Base-by-base conservation (phyloP, 1,139 yeast species). In the Candida glucosophila region DNA sequence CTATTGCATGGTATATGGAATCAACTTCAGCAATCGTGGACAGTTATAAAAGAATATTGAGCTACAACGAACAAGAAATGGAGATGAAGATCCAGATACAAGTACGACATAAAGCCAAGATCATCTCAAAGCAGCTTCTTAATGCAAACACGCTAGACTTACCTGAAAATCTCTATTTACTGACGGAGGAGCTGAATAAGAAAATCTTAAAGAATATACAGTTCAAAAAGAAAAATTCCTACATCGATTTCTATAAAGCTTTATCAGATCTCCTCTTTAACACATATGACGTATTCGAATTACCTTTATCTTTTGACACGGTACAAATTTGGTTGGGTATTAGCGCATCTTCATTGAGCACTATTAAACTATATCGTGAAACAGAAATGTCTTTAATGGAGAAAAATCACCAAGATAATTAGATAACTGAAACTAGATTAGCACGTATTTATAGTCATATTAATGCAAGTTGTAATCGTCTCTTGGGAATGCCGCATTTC, bases 1-100 rank as follows among this genome's bases (percentile, higher is more conserved):
- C 72, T 2, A 54, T 67, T 26, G 72, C 79, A 1, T 77, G 86
- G 85, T 73, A 73, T 47, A 62, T 61, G 25, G 78, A 74, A 40
- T 73, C 79, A 11, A 35, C 76, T 22, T 44, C 73, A 4, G 75
- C 73, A 2, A 47, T 77, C 28, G 68, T 67, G 40, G 65, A 62
- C 29, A 64, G 68, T 12, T 58, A 63, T 41, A 47, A 44, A 12
- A 55, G 58, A 26, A 49, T 72, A 29, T 48, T 53, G 22, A 44
- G 43, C 5, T 49, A 72, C 9, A 47, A 51, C 12, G 64, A 58
- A 25, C 59, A 62, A 36, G 72, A 67, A 39, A 55, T 59, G 52
- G 66, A 59, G 25, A 35, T 56, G 27, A 55, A 51, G 27, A 55
- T 59, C 17, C 58, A 49, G 37, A 58, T 57, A 12, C 62, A 60